Conservation (phyloP, 495 filamentous ascomycete genomes). For the Astrothelium macrocarpum region DNA sequence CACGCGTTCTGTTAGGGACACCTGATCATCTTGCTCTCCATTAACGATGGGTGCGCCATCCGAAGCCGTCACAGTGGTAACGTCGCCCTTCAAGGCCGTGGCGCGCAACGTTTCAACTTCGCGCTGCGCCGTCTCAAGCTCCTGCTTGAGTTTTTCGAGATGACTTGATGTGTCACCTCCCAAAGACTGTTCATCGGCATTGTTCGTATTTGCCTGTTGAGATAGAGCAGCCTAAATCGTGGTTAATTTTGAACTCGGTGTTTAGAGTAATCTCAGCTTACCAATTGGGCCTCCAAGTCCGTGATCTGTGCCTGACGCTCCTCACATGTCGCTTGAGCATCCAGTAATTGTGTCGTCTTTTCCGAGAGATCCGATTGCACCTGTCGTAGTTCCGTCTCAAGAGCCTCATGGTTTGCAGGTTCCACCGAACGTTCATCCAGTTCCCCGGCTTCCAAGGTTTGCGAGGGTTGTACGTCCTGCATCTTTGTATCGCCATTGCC, state of each 20-base stretch:
- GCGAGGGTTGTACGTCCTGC: conserved; percentile 16
- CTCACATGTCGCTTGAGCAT: background rate
- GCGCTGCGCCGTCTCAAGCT: conserved; percentile 37
- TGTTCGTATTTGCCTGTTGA: conserved; percentile 11
- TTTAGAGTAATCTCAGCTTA: conserved; percentile 13
- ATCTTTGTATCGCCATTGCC: conserved; percentile 25
- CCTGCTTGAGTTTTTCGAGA: conserved; percentile 33
- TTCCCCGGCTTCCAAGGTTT: conserved; percentile 28
- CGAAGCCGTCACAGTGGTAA: conserved; percentile 21
- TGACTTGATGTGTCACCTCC: conserved; percentile 18
- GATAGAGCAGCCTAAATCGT: conserved; percentile 24
- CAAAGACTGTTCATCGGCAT: conserved; percentile 11
- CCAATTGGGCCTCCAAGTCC: conserved; percentile 20
- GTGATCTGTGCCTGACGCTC: conserved; percentile 9
- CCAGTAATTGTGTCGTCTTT: background rate
- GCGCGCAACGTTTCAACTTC: conserved; percentile 35
- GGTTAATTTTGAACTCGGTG: conserved; percentile 6
- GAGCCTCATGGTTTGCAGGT: background rate
- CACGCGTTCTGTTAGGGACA: conserved; percentile 30
- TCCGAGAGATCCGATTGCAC: background rate
- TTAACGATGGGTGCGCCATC: background rate
- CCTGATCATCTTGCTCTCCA: conserved; percentile 20
- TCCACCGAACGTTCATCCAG: conserved; percentile 17
- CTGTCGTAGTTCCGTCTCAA: conserved; percentile 7
- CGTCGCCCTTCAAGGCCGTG: conserved; percentile 21